These are phyloP conservation scores for Pycnococcus provasolii DNA, from an alignment of 139 green algal genomes.

Conservation along the genomic window DNA sequence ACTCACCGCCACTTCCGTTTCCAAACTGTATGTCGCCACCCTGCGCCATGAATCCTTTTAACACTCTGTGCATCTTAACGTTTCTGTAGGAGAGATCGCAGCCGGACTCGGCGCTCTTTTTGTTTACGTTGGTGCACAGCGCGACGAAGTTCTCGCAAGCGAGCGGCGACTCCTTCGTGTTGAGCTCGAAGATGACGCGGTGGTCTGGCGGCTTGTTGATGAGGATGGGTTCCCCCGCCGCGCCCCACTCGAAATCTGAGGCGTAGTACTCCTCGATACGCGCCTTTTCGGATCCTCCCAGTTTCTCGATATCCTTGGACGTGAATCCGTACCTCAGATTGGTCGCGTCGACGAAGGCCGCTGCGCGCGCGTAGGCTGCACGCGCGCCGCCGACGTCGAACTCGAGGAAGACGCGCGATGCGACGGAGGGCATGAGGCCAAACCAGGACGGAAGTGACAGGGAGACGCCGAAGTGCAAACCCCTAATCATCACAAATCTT, in stretches of 20 bases:
- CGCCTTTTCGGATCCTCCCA: constrained; percentile 15
- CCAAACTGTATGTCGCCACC: constrained; percentile 32
- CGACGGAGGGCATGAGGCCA: not conserved
- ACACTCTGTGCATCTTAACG: constrained; percentile 4
- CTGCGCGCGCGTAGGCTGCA: constrained; percentile 4
- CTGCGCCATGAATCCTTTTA: constrained; percentile 32
- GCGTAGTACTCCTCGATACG: constrained; percentile 12
- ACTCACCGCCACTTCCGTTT: constrained; percentile 67
- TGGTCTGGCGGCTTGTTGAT: not conserved
- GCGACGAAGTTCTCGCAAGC: constrained; percentile 27
- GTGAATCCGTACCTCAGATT: constrained; percentile 12
- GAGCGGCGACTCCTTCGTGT: constrained; percentile 16
- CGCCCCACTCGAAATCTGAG: constrained; percentile 21
- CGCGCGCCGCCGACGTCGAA: constrained; percentile 22
- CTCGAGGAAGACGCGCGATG: constrained; percentile 19
- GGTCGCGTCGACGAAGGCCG: constrained; percentile 12
- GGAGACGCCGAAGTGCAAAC: not conserved
- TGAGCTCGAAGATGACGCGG: constrained; percentile 20
- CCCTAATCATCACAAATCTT: not conserved
- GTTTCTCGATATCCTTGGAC: constrained; percentile 6
- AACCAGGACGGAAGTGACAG: not conserved
- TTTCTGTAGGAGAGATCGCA: constrained; percentile 9
- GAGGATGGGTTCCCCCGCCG: not conserved
- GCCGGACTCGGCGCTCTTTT: not conserved
- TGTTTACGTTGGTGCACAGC: constrained; percentile 13